Percentiles rank a stretch among this genome's conserved stretches.
Evolutionary conservation across 1,139 yeast species (phyloP).

Genomic region (Yamadazyma taylorii): DNA sequence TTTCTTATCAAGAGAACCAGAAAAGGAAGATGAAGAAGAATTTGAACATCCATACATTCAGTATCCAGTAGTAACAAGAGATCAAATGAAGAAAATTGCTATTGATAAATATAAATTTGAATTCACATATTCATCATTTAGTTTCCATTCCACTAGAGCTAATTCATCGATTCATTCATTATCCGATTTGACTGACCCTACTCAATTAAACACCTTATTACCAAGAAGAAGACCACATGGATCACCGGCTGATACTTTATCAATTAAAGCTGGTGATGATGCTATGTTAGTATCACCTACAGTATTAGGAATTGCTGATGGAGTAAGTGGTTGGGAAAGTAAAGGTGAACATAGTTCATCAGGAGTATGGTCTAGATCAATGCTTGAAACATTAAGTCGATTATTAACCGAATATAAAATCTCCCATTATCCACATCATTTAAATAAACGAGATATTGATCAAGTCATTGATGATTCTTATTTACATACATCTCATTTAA

Average conservation of each 20-base stretch:
- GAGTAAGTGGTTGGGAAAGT: constrained; percentile 62
- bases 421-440: constrained; percentile 43
- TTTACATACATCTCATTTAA: constrained; percentile 51
- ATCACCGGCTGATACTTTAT: constrained; percentile 52
- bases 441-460: constrained; percentile 45
- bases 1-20: constrained; percentile 24
- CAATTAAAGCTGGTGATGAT: constrained; percentile 60
- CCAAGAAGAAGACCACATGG: constrained; percentile 56
- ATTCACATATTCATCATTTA: constrained; percentile 48
- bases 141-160: constrained; percentile 44
- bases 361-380: constrained; percentile 58
- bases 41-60: constrained; percentile 37
- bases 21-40: constrained; percentile 23
- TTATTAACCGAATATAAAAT: constrained; percentile 48
- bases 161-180: constrained; percentile 49
- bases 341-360: constrained; percentile 42
- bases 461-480: constrained; percentile 52
- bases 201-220: constrained; percentile 45
- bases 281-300: constrained; percentile 61
- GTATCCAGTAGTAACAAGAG: constrained; percentile 43
- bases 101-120: constrained; percentile 47
- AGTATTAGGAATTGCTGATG: constrained; percentile 59
- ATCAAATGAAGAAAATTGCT: constrained; percentile 37
- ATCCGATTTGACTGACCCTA: constrained; percentile 52
- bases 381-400: constrained; percentile 53